A percentile compares a stretch with the other conserved stretches of the same genome.
Evolutionary conservation across 345 rosid species (phyloP).

Genomic region (Combretum micranthum): DNA sequence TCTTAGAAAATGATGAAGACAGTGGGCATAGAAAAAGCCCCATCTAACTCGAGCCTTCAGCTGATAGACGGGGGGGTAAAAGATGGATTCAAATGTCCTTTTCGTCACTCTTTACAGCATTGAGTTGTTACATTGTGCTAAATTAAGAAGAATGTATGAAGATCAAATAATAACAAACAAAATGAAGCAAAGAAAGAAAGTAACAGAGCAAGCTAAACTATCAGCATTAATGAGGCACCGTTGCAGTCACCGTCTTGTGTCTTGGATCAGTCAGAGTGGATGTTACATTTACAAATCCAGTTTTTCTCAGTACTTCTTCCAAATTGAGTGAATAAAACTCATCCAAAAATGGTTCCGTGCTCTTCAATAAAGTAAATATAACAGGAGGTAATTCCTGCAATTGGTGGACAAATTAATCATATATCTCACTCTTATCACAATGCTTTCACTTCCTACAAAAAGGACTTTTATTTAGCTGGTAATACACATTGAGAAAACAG

Average conservation of each 20-base stretch:
- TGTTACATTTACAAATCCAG: slow-evolving; percentile 35
- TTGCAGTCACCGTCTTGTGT: slow-evolving; percentile 44
- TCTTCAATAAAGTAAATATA: slow-evolving; percentile 48
- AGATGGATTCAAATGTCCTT: too few species aligned
- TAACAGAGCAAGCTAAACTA: background rate
- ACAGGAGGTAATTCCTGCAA: slow-evolving; percentile 49
- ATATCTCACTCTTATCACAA: background rate
- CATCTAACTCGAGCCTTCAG: too few species aligned
- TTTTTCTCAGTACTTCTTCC: slow-evolving; percentile 37
- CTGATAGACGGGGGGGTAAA: too few species aligned
- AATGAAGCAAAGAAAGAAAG: slow-evolving; percentile 1
- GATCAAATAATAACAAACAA: too few species aligned
- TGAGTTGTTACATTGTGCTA: too few species aligned
- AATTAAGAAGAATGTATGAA: too few species aligned
- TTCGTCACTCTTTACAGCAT: too few species aligned
- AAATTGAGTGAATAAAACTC: slow-evolving; percentile 47
- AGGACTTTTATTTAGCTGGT: too few species aligned
- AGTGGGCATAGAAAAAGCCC: too few species aligned
- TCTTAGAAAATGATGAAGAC: too few species aligned
- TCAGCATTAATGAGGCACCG: slow-evolving; percentile 25
- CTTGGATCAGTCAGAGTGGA: slow-evolving; percentile 45
- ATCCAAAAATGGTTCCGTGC: slow-evolving; percentile 54
- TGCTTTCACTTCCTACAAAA: too few species aligned
- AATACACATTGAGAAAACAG: too few species aligned
- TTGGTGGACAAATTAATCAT: background rate